Evolutionary conservation across 2,329 filamentous ascomycete genomes (phyloP).

Genomic region (Aspergillus bombycis): DNA sequence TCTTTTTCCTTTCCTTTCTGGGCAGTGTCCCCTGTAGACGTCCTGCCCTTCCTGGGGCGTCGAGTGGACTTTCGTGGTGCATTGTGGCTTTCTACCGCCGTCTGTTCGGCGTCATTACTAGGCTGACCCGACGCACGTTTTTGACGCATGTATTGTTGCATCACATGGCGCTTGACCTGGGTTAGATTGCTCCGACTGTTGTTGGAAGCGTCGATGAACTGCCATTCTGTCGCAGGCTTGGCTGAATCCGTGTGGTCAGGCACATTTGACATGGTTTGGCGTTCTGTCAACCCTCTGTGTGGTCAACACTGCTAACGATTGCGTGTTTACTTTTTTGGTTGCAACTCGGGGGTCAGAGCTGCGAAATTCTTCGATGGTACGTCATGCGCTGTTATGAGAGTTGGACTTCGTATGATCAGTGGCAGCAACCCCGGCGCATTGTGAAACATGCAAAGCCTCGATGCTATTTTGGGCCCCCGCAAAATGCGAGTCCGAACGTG

Average conservation of each 20-base stretch:
- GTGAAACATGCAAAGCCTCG: background rate
- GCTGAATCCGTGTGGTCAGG: slow-evolving; percentile 7
- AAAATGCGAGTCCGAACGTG: background rate
- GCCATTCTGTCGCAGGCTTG: slow-evolving; percentile 29
- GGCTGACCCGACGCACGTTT: slow-evolving; percentile 31
- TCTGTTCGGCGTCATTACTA: background rate
- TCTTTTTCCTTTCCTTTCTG: background rate
- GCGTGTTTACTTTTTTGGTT: background rate
- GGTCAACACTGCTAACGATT: background rate
- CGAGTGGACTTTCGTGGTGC: slow-evolving; percentile 18
- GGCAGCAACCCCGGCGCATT: background rate
- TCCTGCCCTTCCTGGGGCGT: slow-evolving; percentile 5
- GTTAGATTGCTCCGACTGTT: slow-evolving; percentile 41
- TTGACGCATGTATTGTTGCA: slow-evolving; percentile 47
- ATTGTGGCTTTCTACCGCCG: slow-evolving; percentile 11
- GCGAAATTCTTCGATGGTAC: background rate
- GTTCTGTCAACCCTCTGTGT: background rate
- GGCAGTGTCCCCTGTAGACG: background rate
- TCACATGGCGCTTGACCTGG: slow-evolving; percentile 48
- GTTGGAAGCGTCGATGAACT: slow-evolving; percentile 46
- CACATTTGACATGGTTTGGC: slow-evolving; percentile 21
- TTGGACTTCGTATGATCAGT: background rate
- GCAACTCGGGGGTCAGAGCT: background rate
- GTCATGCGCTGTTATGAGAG: background rate
- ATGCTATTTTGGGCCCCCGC: background rate